These are phyloP conservation scores for Oryza coarctata DNA, from an alignment of 176 grass and related monocot species.

Conservation along the genomic window DNA sequence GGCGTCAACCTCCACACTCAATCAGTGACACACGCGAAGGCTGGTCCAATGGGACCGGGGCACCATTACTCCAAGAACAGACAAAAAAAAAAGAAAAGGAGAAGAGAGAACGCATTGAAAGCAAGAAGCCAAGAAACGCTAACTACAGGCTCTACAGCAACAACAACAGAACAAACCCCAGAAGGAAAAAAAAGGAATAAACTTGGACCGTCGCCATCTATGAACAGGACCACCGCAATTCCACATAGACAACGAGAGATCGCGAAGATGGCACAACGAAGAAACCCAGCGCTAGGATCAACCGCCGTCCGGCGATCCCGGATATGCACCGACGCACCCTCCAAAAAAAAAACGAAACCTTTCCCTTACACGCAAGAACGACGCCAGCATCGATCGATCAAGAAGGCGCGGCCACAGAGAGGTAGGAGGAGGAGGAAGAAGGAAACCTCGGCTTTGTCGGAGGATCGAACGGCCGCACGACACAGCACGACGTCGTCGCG, in stretches of 20 bases:
- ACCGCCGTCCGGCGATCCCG: too few species aligned
- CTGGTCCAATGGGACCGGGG: conserved; percentile 8
- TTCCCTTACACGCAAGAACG: too few species aligned
- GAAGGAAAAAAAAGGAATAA: not conserved
- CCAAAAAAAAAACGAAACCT: too few species aligned
- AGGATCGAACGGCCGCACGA: too few species aligned
- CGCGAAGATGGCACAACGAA: not conserved
- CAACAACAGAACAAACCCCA: not conserved
- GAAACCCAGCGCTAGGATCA: too few species aligned
- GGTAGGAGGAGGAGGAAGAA: too few species aligned
- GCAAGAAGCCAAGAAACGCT: not conserved
- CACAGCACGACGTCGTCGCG: too few species aligned
- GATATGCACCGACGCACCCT: too few species aligned
- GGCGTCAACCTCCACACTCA: not conserved
- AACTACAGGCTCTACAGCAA: too few species aligned
- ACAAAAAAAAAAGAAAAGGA: not conserved
- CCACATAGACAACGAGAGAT: not conserved
- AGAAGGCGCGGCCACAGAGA: too few species aligned
- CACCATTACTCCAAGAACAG: conserved; percentile 15
- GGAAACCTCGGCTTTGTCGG: too few species aligned
- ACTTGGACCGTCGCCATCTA: not conserved
- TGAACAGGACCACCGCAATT: not conserved
- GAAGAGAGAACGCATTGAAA: not conserved
- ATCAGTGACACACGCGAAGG: conserved; percentile 15
- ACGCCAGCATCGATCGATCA: too few species aligned